A percentile compares a stretch with the other conserved stretches of the same genome.
Evolutionary conservation across 805 yeast species (phyloP).

Genomic region (Saturnispora saitoi): DNA sequence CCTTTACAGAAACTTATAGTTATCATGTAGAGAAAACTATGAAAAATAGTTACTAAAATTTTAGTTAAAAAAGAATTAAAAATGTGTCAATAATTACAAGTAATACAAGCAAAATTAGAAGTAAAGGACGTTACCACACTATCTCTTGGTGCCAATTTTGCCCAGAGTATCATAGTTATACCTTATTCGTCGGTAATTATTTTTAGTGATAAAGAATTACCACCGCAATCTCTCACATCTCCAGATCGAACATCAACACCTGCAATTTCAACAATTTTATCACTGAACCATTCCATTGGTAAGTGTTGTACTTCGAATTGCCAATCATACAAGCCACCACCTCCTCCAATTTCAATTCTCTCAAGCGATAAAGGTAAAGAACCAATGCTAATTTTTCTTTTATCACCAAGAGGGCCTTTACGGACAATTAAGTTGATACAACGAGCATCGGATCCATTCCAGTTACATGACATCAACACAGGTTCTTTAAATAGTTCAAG

Average conservation of each 20-base stretch:
- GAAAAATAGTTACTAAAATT: no score
- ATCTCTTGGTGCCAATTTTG: no score
- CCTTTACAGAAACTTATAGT: no score
- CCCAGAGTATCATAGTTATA: not conserved
- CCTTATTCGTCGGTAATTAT: not conserved
- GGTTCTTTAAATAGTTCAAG: not conserved
- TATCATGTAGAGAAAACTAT: no score
- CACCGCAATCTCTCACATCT: not conserved
- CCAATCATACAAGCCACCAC: conserved; percentile 1
- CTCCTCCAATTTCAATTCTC: conserved; percentile 3
- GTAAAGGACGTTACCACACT: no score
- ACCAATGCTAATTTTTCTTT: not conserved
- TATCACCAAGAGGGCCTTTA: not conserved
- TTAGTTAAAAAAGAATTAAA: no score
- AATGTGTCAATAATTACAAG: no score
- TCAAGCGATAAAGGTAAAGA: conserved; percentile 3
- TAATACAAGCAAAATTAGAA: no score
- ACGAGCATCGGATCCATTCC: not conserved
- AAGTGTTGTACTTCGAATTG: not conserved
- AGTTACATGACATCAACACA: not conserved
- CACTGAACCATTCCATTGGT: not conserved
- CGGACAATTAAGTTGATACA: not conserved
- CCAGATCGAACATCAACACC: not conserved
- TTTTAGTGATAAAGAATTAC: not conserved
- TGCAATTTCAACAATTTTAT: not conserved